Base-by-base conservation (phyloP, 2,329 filamentous ascomycete species). In the Dactylellina cionopaga region DNA sequence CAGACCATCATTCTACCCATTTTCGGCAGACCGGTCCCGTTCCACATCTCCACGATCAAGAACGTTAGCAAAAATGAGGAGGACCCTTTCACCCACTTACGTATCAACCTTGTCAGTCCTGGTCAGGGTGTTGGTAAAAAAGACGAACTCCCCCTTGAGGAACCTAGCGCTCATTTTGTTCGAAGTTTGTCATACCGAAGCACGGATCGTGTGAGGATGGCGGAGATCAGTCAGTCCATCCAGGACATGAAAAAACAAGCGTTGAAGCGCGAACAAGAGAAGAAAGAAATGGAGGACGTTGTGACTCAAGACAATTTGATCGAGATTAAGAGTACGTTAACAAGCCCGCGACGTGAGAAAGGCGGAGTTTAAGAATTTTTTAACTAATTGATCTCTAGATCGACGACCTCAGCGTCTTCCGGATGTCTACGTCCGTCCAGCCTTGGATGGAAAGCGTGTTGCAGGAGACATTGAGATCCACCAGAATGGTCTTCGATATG, bases 281-380 rank as follows among this genome's bases (percentile, higher is more conserved):
- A 98, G 87, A 99, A 99, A 83, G 94, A 99, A 77, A 90, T 99
- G 90, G 95, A 99, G 80, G 95, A 99, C 81, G 95, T 99, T 19
- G 93, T 99, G 4, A 95, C 98, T 81, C 95, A 99, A 81, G 95
- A 99, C 80, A 99, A 99, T 83, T 87, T 99, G 56, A 85, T 96
- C 76, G 93, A 97, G 79, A 93, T 98, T 76, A 87, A 95, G 84
- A 96, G 91, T 71, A 63, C 9, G 65, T 47, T 47, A 0, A 3
- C 15, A 1, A 10, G 5, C 7, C 9, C n/a, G n/a, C n/a, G n/a
- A n/a, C n/a, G n/a, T n/a, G n/a, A n/a, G n/a, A 2, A n/a, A 19
- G 39, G 25, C 13, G 9, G 10, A 51, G 13, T 22, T 1, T 19
- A 7, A 37, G 29, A 39, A 37, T 13, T 35, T 47, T 74, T 82